Evolutionary conservation across 768 basidiomycete species (phyloP).

Genomic region (Lactifluus piperatus): DNA sequence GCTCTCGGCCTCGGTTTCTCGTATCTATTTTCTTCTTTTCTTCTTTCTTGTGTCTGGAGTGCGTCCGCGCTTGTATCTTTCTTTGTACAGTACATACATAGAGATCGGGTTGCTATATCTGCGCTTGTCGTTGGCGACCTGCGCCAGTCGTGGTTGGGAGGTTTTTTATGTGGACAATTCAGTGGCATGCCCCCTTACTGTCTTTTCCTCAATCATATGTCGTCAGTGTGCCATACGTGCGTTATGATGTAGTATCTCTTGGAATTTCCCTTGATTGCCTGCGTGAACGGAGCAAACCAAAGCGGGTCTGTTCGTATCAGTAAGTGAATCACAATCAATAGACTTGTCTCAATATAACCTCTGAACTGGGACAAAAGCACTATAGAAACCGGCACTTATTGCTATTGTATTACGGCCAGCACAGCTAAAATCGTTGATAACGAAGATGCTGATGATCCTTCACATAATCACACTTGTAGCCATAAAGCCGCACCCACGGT

Average conservation of each 20-base stretch:
- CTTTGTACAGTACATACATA: constrained; percentile 14
- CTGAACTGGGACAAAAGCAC: neutral
- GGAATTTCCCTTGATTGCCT: neutral
- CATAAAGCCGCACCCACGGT: constrained; percentile 2
- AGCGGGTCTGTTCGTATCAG: neutral
- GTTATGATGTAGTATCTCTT: neutral
- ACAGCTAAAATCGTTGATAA: neutral
- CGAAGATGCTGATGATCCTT: neutral
- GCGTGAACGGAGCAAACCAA: neutral
- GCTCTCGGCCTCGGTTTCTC: neutral
- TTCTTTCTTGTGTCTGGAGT: constrained; percentile 14
- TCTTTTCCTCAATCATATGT: neutral
- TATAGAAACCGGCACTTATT: neutral
- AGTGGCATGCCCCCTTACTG: neutral
- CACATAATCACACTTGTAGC: neutral
- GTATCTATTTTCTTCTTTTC: constrained; percentile 12
- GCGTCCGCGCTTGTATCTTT: constrained; percentile 8
- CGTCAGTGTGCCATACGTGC: neutral
- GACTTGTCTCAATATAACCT: neutral
- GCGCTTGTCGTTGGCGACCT: neutral
- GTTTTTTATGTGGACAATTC: constrained; percentile 9
- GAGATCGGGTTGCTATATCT: constrained; percentile 1
- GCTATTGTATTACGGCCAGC: neutral
- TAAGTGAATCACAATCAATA: neutral
- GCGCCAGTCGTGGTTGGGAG: neutral